Evolutionary conservation across 495 filamentous ascomycete species (phyloP), one percentile per base, ranked within the genome.

Genomic region (Glonium stellatum): DNA sequence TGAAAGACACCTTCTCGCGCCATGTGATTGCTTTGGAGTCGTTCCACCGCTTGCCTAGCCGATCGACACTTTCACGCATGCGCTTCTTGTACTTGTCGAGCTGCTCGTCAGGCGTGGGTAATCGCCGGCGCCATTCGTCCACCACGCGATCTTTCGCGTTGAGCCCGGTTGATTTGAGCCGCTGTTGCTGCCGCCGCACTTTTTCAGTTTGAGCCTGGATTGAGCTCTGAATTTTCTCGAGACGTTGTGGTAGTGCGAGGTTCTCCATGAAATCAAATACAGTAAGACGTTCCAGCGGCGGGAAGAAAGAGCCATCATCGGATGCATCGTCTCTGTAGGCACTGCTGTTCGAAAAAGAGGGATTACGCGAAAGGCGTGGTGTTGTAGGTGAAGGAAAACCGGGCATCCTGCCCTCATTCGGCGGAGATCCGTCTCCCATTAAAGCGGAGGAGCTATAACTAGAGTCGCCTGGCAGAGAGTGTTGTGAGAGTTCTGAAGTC

Each of bases 241-340:
- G 77, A 57, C 89, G 86, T 64, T 92, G 86, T 0, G 90, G 85
- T 49, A 98, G 80, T 0, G 93, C 88, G 63, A 98, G 84, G 68
- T 95, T 96, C 73, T 97, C 95, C 54, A 98, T 81, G 21, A 97
- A 77, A 69, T 98, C 93, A 61, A 97, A 90, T 44, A 97, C 82
- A 22, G 88, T 92, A 59, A 97, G 77, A 55, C 89, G 87, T 69
- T 98, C 93, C n/a, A 96, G 76, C 4, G 93, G 90, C 18, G 93
- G 89, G 48, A 87, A 85, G 53, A 82, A 78, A 0, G 84, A 92
- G 70, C 95, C 90, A 68, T 97, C 90, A 9, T 85, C 84, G 72
- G 84, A 88, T 22, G 36, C 50, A 5, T 64, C 65, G n/a, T 61
- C 58, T 4, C 64, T 37, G 56, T 62, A 62, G 12, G 54, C 57